These are phyloP conservation scores for Immersiporthe knoxdaviesiana DNA, from an alignment of 2,329 filamentous ascomycete species.

Conservation along the genomic window DNA sequence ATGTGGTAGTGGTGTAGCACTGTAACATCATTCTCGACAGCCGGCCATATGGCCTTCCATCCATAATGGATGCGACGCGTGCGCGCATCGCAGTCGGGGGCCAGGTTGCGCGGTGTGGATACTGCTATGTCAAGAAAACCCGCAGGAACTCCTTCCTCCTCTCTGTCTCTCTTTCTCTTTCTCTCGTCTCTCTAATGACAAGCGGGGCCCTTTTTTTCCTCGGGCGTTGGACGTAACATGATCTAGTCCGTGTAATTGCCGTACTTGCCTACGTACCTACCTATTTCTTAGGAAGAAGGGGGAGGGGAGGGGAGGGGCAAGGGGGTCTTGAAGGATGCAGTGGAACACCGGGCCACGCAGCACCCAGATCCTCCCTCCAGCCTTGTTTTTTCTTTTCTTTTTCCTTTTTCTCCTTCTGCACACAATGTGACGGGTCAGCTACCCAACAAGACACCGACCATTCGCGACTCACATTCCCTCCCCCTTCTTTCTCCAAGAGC, in stretches of 20 bases:
- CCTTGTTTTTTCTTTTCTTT: background rate
- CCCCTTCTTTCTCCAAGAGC: no score
- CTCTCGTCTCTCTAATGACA: background rate
- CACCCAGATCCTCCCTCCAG: slow-evolving; percentile 1
- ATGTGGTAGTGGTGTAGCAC: background rate
- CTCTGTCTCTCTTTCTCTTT: background rate
- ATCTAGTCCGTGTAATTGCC: background rate
- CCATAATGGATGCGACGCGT: background rate
- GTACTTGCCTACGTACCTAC: no score
- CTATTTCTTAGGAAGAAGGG: background rate
- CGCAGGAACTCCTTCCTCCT: background rate
- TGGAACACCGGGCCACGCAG: slow-evolving; percentile 20
- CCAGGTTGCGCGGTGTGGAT: background rate
- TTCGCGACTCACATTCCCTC: no score
- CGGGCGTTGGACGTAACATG: slow-evolving; percentile 17
- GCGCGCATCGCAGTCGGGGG: background rate
- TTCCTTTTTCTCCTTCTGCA: background rate
- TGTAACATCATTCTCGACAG: background rate
- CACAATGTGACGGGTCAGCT: background rate
- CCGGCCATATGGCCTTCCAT: background rate
- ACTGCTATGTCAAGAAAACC: background rate
- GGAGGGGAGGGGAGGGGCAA: no score
- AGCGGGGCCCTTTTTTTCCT: background rate
- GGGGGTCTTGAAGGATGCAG: slow-evolving; percentile 16
- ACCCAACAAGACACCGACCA: background rate